Conservation (phyloP, 1,284 basidiomycete species). For the Vanrija humicola region DNA sequence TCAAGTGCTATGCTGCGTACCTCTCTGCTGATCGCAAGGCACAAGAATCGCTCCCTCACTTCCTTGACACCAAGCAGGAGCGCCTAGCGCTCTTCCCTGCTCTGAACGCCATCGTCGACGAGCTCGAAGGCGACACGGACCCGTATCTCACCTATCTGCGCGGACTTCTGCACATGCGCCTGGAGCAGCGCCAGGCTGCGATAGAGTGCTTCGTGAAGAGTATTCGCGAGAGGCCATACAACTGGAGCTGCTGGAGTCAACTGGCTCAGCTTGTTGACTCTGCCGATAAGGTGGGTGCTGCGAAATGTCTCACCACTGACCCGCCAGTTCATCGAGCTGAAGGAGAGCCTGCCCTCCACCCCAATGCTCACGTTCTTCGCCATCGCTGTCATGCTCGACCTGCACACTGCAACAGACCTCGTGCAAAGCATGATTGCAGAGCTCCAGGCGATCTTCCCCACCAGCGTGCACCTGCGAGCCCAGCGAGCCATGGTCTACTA, state of each 20-base stretch:
- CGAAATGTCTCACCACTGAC: background rate
- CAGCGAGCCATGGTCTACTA: slow-evolving; percentile 82
- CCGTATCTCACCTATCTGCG: slow-evolving; percentile 76
- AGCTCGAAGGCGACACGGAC: slow-evolving; percentile 61
- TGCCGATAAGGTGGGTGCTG: slow-evolving; percentile 70
- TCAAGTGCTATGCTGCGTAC: slow-evolving; percentile 76
- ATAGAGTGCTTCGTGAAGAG: slow-evolving; percentile 76
- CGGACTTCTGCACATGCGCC: slow-evolving; percentile 70
- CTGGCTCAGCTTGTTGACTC: slow-evolving; percentile 77
- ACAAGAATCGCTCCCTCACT: slow-evolving; percentile 48
- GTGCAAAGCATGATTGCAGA: slow-evolving; percentile 68
- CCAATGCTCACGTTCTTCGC: slow-evolving; percentile 66
- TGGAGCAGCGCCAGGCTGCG: slow-evolving; percentile 76
- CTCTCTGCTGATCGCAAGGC: slow-evolving; percentile 57
- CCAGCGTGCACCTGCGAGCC: slow-evolving; percentile 80
- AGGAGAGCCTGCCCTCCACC: slow-evolving; percentile 41
- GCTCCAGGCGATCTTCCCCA: slow-evolving; percentile 75
- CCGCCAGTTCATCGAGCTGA: slow-evolving; percentile 44
- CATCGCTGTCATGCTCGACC: slow-evolving; percentile 80
- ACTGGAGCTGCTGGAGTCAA: slow-evolving; percentile 90
- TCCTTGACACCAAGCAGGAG: slow-evolving; percentile 61
- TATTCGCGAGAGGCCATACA: slow-evolving; percentile 80
- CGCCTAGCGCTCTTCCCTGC: slow-evolving; percentile 64
- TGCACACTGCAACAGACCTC: slow-evolving; percentile 82
- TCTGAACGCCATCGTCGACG: slow-evolving; percentile 60